phyloP scores from a whole-genome alignment of 225 moss, liverwort and hornwort genomes.

The Asterella californica region DNA sequence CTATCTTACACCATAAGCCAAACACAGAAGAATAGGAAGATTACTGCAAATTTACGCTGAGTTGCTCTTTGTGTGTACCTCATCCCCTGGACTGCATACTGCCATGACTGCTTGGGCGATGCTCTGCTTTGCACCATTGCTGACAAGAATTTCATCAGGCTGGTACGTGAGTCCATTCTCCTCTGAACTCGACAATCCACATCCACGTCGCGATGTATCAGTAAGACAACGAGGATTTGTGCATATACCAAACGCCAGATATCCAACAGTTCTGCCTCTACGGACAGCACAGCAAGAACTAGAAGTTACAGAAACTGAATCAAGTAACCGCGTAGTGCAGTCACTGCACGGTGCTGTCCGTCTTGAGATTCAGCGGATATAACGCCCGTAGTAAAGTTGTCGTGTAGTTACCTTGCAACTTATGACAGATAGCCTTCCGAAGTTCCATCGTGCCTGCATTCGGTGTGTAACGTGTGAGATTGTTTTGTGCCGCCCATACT shows the following conservation, averaged over 20 bases:
- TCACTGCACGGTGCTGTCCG: background rate
- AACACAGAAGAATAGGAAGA: background rate
- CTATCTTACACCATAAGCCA: background rate
- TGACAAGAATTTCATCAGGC: slow-evolving; percentile 90
- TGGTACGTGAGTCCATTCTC: slow-evolving; percentile 80
- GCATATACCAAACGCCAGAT: background rate
- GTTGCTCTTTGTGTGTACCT: slow-evolving; percentile 37
- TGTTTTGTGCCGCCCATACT: slow-evolving; percentile 64
- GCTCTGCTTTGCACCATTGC: slow-evolving; percentile 99
- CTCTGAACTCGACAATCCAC: slow-evolving; percentile 42
- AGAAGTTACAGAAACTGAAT: background rate
- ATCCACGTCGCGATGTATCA: background rate
- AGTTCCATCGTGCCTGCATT: slow-evolving; percentile 91
- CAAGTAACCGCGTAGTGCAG: background rate
- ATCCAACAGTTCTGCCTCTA: background rate
- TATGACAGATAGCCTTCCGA: slow-evolving; percentile 76
- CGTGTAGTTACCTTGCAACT: slow-evolving; percentile 59
- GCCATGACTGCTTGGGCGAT: slow-evolving; percentile 83
- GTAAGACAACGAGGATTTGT: background rate
- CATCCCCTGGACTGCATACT: slow-evolving; percentile 94
- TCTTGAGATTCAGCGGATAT: background rate
- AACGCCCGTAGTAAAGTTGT: background rate
- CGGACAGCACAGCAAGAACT: background rate
- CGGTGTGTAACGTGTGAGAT: slow-evolving; percentile 88
- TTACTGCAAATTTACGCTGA: background rate